Conservation (phyloP, 1,284 basidiomycete genomes). For the Trametes polyzona region DNA sequence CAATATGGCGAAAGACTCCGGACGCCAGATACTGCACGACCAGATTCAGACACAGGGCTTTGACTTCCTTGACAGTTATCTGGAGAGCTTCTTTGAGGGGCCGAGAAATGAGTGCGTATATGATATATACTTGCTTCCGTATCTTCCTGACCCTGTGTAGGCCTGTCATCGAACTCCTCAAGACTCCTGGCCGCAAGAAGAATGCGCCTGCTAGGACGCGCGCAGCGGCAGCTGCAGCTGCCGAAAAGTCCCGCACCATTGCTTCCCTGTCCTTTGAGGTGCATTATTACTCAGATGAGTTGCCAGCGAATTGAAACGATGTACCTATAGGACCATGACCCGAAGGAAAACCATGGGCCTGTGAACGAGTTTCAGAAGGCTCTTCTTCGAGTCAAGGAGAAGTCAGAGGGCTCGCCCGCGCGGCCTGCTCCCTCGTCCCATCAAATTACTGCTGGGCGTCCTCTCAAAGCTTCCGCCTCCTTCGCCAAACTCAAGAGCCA, state of each 20-base stretch:
- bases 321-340: slow-evolving; percentile 36
- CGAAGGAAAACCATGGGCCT: slow-evolving; percentile 48
- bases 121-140: neutral
- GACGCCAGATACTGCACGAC: slow-evolving; percentile 67
- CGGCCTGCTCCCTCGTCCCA: neutral
- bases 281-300: slow-evolving; percentile 17
- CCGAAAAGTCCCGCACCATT: slow-evolving; percentile 46
- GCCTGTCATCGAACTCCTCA: slow-evolving; percentile 77
- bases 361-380: slow-evolving; percentile 56
- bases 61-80: slow-evolving; percentile 76
- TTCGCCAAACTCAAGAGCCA: slow-evolving; percentile 18
- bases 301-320: neutral
- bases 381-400: slow-evolving; percentile 43
- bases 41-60: slow-evolving; percentile 77
- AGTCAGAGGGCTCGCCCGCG: neutral
- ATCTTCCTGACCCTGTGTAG: slow-evolving; percentile 39
- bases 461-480: slow-evolving; percentile 4
- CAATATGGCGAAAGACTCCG: slow-evolving; percentile 72
- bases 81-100: slow-evolving; percentile 70
- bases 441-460: neutral
- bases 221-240: slow-evolving; percentile 42
- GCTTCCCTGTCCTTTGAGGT: slow-evolving; percentile 53
- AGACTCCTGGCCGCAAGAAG: slow-evolving; percentile 78
- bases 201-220: slow-evolving; percentile 54
- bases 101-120: slow-evolving; percentile 62